These are phyloP conservation scores for Yamadazyma akitaensis DNA, from an alignment of 805 yeast species.

Conservation along the genomic window DNA sequence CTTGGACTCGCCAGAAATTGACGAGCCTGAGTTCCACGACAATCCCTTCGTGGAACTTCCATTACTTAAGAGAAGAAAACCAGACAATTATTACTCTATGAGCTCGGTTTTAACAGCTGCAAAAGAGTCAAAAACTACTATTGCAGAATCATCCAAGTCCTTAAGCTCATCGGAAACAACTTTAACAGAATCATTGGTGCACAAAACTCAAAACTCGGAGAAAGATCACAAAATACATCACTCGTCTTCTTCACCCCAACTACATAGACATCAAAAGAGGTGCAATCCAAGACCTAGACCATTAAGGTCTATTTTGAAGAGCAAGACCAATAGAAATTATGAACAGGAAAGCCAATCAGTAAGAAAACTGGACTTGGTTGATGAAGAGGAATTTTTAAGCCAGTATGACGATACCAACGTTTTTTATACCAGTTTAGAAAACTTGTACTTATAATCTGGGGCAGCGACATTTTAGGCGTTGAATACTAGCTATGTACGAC, in stretches of 20 bases:
- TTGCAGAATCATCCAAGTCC: background rate
- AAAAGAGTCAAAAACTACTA: background rate
- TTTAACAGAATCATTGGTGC: background rate
- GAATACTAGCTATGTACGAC: background rate
- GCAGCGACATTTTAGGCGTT: background rate
- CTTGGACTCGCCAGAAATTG: background rate
- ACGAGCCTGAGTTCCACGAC: background rate
- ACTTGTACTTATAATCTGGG: background rate
- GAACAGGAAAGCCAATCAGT: constrained; percentile 18
- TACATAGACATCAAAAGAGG: background rate
- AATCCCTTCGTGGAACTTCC: background rate
- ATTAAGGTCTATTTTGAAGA: constrained; percentile 25
- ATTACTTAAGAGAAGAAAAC: background rate
- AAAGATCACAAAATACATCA: background rate
- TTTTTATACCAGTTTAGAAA: background rate
- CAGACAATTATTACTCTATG: background rate
- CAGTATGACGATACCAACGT: constrained; percentile 7
- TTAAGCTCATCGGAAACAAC: background rate
- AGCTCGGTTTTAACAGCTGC: background rate
- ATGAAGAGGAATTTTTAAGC: constrained; percentile 18
- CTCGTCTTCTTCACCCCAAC: background rate
- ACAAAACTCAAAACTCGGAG: background rate
- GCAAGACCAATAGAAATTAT: constrained; percentile 20
- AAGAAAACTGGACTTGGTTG: constrained; percentile 15
- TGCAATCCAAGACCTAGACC: background rate